Base-by-base conservation (phyloP, 1,284 basidiomycete species). In the Ceratobasidium sp. region DNA sequence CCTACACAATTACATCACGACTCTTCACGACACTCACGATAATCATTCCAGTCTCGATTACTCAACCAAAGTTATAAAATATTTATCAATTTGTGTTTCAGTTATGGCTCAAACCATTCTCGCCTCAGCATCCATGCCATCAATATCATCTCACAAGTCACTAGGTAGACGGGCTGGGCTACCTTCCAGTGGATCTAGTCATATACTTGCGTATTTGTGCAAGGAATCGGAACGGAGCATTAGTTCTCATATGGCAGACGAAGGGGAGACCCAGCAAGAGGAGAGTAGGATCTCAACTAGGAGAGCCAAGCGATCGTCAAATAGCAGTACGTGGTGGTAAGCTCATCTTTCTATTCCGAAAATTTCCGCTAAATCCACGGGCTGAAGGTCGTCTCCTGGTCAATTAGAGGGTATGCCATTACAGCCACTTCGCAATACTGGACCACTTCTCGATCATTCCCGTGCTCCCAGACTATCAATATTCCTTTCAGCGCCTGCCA, bases 121-220 rank as follows among this genome's bases (percentile, higher is more conserved):
- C 5, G 13, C 46, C 10, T 54, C 61, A 7, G 73, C 33, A 26
- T 54, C 48, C 12, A 33, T 75, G 40, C 73, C 61, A 23, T 75
- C 73, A 38, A 23, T 75, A 26, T n/a, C 46, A 12, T 66, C 73
- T 42, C 23, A 17, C 38, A 26, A 26, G 6, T 66, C 73, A 3
- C 46, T 65, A 13, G 40, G 57, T 3, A 28, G 62, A 44, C 15
- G n/a, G 40, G 17, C 1, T 33, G 28, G 28, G 20, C 33, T 65
- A 3, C 9, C 33, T 6, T 28, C 70, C 9, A 26, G 10, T 26
- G 28, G 50, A 1, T 64, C 48, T 9, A 46, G n/a, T 52, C 61
- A 75, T n/a, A 5, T 75, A 42, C 40, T 75, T 44, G 73, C 73
- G 13, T 75, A 75, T 62, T 28, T 75, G 73, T 33, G 61, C 7